phyloP scores from a whole-genome alignment of 1,284 basidiomycete genomes.

The Cutaneotrichosporon arboriforme region DNA sequence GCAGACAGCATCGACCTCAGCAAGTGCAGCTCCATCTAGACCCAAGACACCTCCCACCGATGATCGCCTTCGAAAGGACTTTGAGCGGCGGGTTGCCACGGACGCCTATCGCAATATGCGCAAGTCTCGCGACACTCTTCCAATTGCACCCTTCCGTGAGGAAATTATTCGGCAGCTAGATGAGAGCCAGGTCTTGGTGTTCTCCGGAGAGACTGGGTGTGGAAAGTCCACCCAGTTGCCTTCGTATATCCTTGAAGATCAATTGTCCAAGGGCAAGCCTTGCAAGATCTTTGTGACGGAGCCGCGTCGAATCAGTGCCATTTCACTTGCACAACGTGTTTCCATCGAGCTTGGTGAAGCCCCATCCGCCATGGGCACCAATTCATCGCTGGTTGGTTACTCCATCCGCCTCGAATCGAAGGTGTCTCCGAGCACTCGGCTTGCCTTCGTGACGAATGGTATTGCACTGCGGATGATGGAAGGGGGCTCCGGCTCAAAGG shows the following conservation, averaged over 20 bases:
- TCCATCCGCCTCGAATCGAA: constrained; percentile 91
- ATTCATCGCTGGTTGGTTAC: constrained; percentile 82
- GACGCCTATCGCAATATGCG: constrained; percentile 67
- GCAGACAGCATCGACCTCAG: not conserved
- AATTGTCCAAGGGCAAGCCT: constrained; percentile 69
- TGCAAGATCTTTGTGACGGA: constrained; percentile 97
- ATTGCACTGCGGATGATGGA: constrained; percentile 97
- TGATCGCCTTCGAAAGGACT: constrained; percentile 54
- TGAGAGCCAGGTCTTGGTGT: constrained; percentile 77
- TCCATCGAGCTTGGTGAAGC: constrained; percentile 88
- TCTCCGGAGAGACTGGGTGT: constrained; percentile 97
- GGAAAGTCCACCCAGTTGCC: constrained; percentile 98
- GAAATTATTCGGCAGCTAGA: constrained; percentile 70
- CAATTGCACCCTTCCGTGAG: constrained; percentile 79
- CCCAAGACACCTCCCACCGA: not conserved
- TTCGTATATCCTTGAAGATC: constrained; percentile 87
- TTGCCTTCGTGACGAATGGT: constrained; percentile 88
- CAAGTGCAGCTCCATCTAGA: not conserved
- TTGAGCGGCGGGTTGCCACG: constrained; percentile 59
- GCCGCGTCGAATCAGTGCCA: constrained; percentile 92
- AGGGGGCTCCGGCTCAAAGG: constrained; percentile 54
- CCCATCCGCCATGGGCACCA: constrained; percentile 71
- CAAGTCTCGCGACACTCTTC: constrained; percentile 66
- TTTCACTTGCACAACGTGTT: constrained; percentile 93
- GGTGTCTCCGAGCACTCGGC: constrained; percentile 69